Evolutionary conservation across 2,329 filamentous ascomycete genomes (phyloP).

Genomic region (Coleophoma eucalyptorum): DNA sequence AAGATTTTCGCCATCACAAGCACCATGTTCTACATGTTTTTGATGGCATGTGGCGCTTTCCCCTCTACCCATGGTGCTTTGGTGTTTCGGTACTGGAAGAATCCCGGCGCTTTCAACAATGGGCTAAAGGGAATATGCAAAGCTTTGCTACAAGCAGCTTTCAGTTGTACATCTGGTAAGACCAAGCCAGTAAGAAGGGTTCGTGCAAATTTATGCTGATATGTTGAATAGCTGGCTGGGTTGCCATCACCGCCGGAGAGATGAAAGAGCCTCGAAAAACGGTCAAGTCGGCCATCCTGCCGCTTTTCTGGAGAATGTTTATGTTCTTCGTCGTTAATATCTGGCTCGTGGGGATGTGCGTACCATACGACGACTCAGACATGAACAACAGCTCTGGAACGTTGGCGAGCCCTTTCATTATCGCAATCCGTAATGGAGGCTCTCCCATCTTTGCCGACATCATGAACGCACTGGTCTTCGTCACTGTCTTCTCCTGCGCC

Average conservation of each 20-base stretch:
- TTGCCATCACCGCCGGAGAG: constrained; percentile 55
- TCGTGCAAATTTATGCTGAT: background rate
- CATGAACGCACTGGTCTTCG: constrained; percentile 45
- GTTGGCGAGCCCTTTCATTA: constrained; percentile 37
- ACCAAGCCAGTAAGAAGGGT: background rate
- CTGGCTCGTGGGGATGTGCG: constrained; percentile 35
- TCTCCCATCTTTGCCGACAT: constrained; percentile 43
- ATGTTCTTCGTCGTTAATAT: constrained; percentile 38
- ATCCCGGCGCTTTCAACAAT: constrained; percentile 49
- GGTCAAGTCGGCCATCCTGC: constrained; percentile 33
- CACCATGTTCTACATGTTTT: constrained; percentile 58
- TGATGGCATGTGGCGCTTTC: constrained; percentile 51
- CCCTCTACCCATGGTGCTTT: constrained; percentile 14
- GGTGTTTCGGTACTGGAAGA: constrained; percentile 46
- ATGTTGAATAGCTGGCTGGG: constrained; percentile 41
- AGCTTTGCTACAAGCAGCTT: constrained; percentile 59
- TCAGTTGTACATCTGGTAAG: constrained; percentile 52
- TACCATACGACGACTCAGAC: constrained; percentile 24
- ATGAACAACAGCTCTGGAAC: constrained; percentile 18
- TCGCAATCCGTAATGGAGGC: constrained; percentile 44
- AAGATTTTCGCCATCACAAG: constrained; percentile 51
- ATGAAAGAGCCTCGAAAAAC: constrained; percentile 47
- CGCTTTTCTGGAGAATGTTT: constrained; percentile 38
- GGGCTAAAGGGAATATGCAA: constrained; percentile 60
- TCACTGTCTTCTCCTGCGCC: constrained; percentile 45